Evolutionary conservation across 306 rosid species (phyloP).

Genomic region (Geum urbanum): DNA sequence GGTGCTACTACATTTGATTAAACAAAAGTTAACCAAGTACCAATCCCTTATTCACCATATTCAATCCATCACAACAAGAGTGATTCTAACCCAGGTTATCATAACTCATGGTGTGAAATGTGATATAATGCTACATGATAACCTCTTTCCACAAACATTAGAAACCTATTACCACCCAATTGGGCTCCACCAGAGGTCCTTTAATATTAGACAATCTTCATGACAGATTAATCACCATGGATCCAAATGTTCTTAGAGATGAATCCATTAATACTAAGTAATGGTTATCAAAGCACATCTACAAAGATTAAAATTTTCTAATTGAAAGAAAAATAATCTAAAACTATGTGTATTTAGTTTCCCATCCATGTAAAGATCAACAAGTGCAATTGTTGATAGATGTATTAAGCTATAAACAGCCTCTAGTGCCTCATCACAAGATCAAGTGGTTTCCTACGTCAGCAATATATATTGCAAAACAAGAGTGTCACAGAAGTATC

Average conservation of each 20-base stretch:
- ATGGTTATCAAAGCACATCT: background rate
- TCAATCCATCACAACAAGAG: background rate
- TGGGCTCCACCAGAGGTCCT: background rate
- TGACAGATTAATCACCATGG: background rate
- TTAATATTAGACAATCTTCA: background rate
- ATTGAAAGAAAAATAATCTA: background rate
- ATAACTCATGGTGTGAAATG: background rate
- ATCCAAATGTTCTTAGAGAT: background rate
- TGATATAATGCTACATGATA: background rate
- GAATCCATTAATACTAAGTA: background rate
- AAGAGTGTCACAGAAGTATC: background rate
- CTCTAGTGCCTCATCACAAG: background rate
- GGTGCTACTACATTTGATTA: background rate
- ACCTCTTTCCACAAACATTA: background rate
- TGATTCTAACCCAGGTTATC: background rate
- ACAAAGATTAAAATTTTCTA: background rate
- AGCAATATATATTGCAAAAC: background rate
- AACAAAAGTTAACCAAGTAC: background rate
- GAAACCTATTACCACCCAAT: background rate
- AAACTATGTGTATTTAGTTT: background rate
- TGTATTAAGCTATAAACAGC: background rate
- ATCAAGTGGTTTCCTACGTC: background rate
- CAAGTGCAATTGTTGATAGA: background rate
- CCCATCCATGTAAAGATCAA: background rate
- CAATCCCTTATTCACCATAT: background rate